A percentile compares a stretch with the other conserved stretches of the same genome.
These are phyloP conservation scores for Pythium brachiatum DNA, from an alignment of 352 stramenopile species.

Conservation along the genomic window DNA sequence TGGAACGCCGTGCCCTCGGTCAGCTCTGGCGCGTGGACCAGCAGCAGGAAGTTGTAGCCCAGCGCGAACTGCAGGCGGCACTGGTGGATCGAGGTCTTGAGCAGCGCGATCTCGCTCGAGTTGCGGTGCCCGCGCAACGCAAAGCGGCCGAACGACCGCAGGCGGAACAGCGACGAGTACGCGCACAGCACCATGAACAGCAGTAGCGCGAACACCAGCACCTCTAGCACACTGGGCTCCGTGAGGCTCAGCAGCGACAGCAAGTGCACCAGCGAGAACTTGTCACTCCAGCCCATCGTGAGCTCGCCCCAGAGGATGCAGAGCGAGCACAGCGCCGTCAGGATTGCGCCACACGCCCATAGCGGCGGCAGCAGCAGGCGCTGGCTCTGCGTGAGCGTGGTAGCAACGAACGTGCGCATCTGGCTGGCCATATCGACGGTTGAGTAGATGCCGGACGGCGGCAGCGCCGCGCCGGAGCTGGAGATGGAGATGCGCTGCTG, in stretches of 20 bases:
- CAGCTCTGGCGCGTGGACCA: slow-evolving; percentile 40
- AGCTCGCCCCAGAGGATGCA: slow-evolving; percentile 68
- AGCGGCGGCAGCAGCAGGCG: slow-evolving; percentile 32
- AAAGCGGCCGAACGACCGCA: slow-evolving; percentile 52
- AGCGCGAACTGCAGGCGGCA: slow-evolving; percentile 71
- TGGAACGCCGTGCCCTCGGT: slow-evolving; percentile 55
- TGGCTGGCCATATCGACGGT: slow-evolving; percentile 33
- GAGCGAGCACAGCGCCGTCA: slow-evolving; percentile 37
- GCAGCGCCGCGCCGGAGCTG: slow-evolving; percentile 8
- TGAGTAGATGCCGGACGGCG: slow-evolving; percentile 40
- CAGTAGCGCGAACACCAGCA: slow-evolving; percentile 43
- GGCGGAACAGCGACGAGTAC: slow-evolving; percentile 58
- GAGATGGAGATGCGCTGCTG: not conserved
- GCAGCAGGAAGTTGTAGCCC: slow-evolving; percentile 61
- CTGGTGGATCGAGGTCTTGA: slow-evolving; percentile 61
- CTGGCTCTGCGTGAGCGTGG: slow-evolving; percentile 20
- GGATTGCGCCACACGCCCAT: slow-evolving; percentile 25
- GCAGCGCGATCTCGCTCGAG: slow-evolving; percentile 53
- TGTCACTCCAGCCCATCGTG: slow-evolving; percentile 39
- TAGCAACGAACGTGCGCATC: slow-evolving; percentile 28
- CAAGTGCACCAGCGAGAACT: slow-evolving; percentile 27
- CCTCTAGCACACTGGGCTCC: slow-evolving; percentile 27
- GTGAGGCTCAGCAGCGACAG: slow-evolving; percentile 25
- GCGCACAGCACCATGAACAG: slow-evolving; percentile 59
- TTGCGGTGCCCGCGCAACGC: slow-evolving; percentile 49